A percentile compares a stretch with the other conserved stretches of the same genome.
Conservation (phyloP, 768 basidiomycete genomes). For the Coprinopsis marcescibilis region DNA sequence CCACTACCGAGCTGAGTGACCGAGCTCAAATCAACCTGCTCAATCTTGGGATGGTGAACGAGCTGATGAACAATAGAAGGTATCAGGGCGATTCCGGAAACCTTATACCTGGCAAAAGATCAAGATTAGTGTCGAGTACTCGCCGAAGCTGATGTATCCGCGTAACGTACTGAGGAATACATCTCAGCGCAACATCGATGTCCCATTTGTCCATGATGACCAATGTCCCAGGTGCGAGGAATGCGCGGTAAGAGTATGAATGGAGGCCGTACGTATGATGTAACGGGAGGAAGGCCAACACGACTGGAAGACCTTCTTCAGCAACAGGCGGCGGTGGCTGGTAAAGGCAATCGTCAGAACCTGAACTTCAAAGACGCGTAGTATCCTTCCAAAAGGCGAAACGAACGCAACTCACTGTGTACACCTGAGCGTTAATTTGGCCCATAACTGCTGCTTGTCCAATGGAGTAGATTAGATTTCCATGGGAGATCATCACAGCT, state of each 20-base stretch:
- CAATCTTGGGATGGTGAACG: slow-evolving; percentile 46
- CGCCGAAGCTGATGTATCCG: neutral
- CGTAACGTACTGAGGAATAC: slow-evolving; percentile 50
- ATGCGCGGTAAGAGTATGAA: slow-evolving; percentile 40
- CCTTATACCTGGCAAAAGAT: slow-evolving; percentile 39
- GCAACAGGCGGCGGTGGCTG: slow-evolving; percentile 36
- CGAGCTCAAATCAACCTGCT: slow-evolving; percentile 48
- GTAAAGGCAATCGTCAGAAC: neutral
- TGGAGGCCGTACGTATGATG: slow-evolving; percentile 68
- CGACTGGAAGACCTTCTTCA: slow-evolving; percentile 41
- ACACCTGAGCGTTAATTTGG: slow-evolving; percentile 26
- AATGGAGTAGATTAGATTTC: slow-evolving; percentile 47
- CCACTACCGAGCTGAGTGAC: slow-evolving; percentile 42
- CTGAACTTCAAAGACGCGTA: neutral
- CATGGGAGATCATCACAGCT: slow-evolving; percentile 75
- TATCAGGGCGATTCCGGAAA: slow-evolving; percentile 45
- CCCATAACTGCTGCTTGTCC: slow-evolving; percentile 29
- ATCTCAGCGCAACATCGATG: slow-evolving; percentile 39
- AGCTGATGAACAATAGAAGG: slow-evolving; percentile 66
- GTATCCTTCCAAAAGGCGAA: neutral
- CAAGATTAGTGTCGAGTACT: neutral
- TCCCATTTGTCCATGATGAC: slow-evolving; percentile 62
- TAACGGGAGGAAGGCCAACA: slow-evolving; percentile 58
- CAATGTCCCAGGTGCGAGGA: slow-evolving; percentile 39
- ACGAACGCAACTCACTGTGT: slow-evolving; percentile 27